phyloP scores from a whole-genome alignment of 2,329 filamentous ascomycete species.

The Paracoccidioides brasiliensis region DNA sequence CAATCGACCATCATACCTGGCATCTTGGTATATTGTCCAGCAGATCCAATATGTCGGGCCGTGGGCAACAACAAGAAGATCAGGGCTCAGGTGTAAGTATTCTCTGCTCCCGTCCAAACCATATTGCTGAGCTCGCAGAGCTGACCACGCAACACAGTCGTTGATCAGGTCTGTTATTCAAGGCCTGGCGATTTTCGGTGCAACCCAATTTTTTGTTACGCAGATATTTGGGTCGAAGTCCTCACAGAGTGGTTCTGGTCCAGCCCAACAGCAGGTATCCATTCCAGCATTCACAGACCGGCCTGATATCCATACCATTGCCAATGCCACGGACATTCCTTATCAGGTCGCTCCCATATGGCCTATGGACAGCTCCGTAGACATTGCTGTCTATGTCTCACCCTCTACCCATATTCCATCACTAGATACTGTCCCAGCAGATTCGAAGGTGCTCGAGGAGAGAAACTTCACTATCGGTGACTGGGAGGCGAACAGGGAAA shows the following conservation, averaged over 20 bases:
- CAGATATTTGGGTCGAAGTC: slow-evolving; percentile 37
- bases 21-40: background rate
- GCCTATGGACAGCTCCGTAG: slow-evolving; percentile 63
- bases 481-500: slow-evolving; percentile 61
- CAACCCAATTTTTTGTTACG: slow-evolving; percentile 44
- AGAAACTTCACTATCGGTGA: slow-evolving; percentile 67
- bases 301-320: slow-evolving; percentile 42
- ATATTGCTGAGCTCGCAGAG: slow-evolving; percentile 2
- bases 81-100: slow-evolving; percentile 16
- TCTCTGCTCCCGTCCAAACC: background rate
- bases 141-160: slow-evolving; percentile 23
- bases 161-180: slow-evolving; percentile 36
- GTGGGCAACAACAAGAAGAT: slow-evolving; percentile 22
- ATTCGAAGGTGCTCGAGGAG: slow-evolving; percentile 60
- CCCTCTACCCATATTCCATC: slow-evolving; percentile 56
- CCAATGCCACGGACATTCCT: slow-evolving; percentile 52
- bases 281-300: slow-evolving; percentile 55
- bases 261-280: slow-evolving; percentile 11
- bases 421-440: slow-evolving; percentile 50
- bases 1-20: background rate
- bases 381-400: slow-evolving; percentile 76
- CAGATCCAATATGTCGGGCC: slow-evolving; percentile 1
- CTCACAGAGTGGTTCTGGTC: slow-evolving; percentile 16
- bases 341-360: slow-evolving; percentile 73
- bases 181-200: slow-evolving; percentile 46